Percentiles rank a stretch among this genome's conserved stretches.
Conservation (phyloP, 176 grass and related monocot genomes). For the Raddia guianensis region DNA sequence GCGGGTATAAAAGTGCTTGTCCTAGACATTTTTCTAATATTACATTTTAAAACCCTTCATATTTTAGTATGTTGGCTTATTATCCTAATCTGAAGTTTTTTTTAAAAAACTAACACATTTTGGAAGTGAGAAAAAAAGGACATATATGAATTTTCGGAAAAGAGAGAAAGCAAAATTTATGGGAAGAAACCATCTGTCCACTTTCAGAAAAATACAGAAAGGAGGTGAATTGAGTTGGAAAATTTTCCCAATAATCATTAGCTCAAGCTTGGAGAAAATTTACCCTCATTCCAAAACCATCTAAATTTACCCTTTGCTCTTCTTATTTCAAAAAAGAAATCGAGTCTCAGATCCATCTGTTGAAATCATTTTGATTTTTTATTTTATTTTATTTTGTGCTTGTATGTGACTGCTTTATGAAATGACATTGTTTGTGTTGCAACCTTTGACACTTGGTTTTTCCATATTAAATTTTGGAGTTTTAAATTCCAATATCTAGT, state of each 20-base stretch:
- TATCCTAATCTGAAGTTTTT: conserved; percentile 19
- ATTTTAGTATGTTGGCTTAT: background rate
- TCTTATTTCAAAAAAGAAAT: background rate
- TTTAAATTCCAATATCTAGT: background rate
- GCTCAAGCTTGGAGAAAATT: background rate
- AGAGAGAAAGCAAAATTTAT: conserved; percentile 8
- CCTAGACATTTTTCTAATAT: conserved; percentile 22
- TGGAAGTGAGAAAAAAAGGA: background rate
- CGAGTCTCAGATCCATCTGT: background rate
- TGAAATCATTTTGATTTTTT: background rate
- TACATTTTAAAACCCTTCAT: conserved; percentile 24
- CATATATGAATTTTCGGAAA: conserved; percentile 21
- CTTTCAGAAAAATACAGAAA: conserved; percentile 20
- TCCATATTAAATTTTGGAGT: background rate
- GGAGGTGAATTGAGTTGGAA: background rate
- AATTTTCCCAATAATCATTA: background rate
- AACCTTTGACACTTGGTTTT: background rate
- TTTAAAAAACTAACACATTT: background rate
- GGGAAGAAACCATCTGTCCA: background rate
- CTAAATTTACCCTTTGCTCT: background rate
- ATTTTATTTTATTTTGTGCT: background rate
- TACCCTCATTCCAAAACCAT: background rate
- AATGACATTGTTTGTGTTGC: conserved; percentile 1
- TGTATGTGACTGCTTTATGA: background rate
- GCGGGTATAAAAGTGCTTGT: conserved; percentile 56